Evolutionary conservation across 1,284 basidiomycete species (phyloP), one percentile per base, ranked within the genome.

Genomic region (Cryptococcus depauperatus): DNA sequence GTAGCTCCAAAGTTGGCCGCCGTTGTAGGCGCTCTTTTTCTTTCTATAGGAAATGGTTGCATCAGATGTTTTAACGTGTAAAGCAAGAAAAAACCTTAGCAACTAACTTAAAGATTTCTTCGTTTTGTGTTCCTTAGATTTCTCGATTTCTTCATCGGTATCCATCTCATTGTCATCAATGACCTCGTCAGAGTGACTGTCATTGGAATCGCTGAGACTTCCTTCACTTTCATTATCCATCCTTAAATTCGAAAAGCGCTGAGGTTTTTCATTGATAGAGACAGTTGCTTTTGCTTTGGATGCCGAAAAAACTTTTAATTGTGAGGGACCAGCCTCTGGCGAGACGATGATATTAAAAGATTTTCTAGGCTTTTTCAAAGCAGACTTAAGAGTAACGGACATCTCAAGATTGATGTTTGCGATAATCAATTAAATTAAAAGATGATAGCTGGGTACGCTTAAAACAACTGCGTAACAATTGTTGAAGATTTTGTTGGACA

Each of bases 1-100:
- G 68, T 69, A 5, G 56, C 50, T 19, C 68, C 69, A 55, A 71
- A 71, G 30, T 57, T 48, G 16, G 54, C 57, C 8, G 63, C 58
- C 6, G 66, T 66, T 4, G 68, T 71, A 2, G 64, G 48, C 11
- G 62, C 50, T 30, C 59, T 51, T 55, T 71, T 71, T 42, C 66
- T 54, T 47, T 71, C 67, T 69, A 52, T 8, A 3, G n/a, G 16
- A 46, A 2, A 28, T n/a, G 25, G 6, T 21, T 22, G 28, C 16
- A 3, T 29, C 27, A 5, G 26, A 7, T 6, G n/a, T 16, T 16
- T 13, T 30, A 30, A 30, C 29, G 29, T 2, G 3, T 35, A 22
- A 18, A 18, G 16, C 8, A 8, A 18, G 10, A 39, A 13, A n/a
- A n/a, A n/a, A n/a, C n/a, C n/a, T n/a, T n/a, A n/a, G n/a, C n/a